Percentiles rank a stretch among this genome's conserved stretches.
Evolutionary conservation across 805 yeast genomes (phyloP).

Genomic region (Starmerella gropengiesseri): DNA sequence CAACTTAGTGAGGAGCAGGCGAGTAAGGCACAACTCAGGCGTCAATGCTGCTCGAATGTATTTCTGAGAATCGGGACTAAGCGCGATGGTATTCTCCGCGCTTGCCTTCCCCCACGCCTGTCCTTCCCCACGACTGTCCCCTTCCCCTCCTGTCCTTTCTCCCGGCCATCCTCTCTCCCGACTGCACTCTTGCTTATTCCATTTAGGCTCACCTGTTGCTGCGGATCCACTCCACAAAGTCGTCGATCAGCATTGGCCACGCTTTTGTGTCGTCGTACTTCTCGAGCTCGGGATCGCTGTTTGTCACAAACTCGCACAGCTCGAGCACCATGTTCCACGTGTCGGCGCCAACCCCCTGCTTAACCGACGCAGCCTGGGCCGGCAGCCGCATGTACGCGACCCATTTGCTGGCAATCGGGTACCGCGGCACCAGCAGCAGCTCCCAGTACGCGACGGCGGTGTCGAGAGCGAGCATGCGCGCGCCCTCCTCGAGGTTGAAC

Average conservation of each 20-base stretch:
- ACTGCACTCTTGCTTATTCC: too few species aligned
- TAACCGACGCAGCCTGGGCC: slow-evolving; percentile 11
- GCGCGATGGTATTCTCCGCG: too few species aligned
- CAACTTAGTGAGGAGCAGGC: too few species aligned
- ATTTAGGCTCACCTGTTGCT: too few species aligned
- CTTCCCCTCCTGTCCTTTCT: too few species aligned
- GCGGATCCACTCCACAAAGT: slow-evolving; percentile 38
- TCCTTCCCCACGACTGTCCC: too few species aligned
- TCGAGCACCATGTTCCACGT: slow-evolving; percentile 76
- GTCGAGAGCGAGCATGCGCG: slow-evolving; percentile 45
- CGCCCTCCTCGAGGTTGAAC: slow-evolving; percentile 50
- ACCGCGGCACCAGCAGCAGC: slow-evolving; percentile 43
- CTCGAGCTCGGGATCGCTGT: slow-evolving; percentile 41
- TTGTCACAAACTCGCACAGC: slow-evolving; percentile 40
- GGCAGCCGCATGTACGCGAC: slow-evolving; percentile 36
- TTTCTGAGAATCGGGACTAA: too few species aligned
- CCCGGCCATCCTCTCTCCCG: too few species aligned
- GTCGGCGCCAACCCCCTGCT: slow-evolving; percentile 50
- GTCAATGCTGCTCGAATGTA: too few species aligned
- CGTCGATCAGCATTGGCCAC: slow-evolving; percentile 88
- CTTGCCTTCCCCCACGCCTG: too few species aligned
- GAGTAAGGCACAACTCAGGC: too few species aligned
- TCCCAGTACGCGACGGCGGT: slow-evolving; percentile 70
- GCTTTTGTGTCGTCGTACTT: slow-evolving; percentile 70
- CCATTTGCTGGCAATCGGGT: slow-evolving; percentile 38